Conservation (phyloP, 2,329 filamentous ascomycete genomes). For the Pseudovirgaria hyperparasitica region DNA sequence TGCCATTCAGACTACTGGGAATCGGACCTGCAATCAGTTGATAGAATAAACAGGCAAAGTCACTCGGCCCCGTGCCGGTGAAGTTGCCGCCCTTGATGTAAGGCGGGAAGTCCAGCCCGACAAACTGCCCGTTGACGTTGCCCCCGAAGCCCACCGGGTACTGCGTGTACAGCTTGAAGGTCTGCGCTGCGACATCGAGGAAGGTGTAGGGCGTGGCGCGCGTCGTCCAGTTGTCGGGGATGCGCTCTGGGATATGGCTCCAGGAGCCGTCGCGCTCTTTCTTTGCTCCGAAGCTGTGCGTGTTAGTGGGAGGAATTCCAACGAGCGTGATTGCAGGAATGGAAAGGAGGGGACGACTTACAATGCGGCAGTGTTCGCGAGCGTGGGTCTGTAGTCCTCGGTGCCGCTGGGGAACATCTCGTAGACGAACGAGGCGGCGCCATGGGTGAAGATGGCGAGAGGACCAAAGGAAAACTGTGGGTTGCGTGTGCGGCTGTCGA, state of each 20-base stretch:
- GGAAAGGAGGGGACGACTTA: no score
- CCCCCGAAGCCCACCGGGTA: conserved; percentile 33
- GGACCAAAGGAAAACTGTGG: conserved; percentile 32
- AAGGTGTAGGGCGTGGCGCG: conserved; percentile 20
- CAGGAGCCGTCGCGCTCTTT: conserved; percentile 25
- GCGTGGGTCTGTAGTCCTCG: conserved; percentile 18
- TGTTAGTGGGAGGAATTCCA: conserved; percentile 8
- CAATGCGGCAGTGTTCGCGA: conserved; percentile 23
- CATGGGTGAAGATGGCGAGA: conserved; percentile 25
- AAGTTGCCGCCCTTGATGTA: conserved; percentile 1
- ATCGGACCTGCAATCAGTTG: no score
- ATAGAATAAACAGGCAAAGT: no score
- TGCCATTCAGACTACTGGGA: no score
- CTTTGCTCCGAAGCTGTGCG: conserved; percentile 27
- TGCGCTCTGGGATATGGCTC: conserved; percentile 23
- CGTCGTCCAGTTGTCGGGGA: conserved; percentile 30
- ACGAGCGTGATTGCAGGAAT: conserved; percentile 11
- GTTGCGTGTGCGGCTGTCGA: conserved; percentile 24
- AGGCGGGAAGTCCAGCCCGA: not conserved
- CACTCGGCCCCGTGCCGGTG: no score
- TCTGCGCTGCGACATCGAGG: conserved; percentile 24
- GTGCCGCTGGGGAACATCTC: conserved; percentile 27
- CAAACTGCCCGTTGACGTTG: conserved; percentile 10
- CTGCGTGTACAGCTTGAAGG: conserved; percentile 27
- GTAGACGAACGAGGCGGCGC: conserved; percentile 32